These are phyloP conservation scores for Cytospora piceicola DNA, from an alignment of 2,329 filamentous ascomycete species.

Conservation along the genomic window DNA sequence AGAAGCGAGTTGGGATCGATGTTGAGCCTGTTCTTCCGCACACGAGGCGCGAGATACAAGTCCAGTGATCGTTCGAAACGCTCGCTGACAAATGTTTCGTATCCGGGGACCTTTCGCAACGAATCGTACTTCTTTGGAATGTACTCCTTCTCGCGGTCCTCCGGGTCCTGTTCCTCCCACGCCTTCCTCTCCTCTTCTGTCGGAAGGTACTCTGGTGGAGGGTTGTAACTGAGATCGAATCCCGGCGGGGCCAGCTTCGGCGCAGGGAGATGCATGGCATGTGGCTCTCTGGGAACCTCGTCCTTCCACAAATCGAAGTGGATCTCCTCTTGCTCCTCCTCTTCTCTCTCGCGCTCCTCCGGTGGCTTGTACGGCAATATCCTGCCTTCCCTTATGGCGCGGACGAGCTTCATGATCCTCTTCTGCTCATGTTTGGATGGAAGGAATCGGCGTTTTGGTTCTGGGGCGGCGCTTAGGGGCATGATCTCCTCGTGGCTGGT, in stretches of 20 bases:
- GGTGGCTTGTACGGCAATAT: conserved; percentile 88
- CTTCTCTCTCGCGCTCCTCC: conserved; percentile 67
- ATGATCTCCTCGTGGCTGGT: conserved; percentile 88
- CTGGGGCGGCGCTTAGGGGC: conserved; percentile 91
- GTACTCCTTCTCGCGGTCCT: conserved; percentile 89
- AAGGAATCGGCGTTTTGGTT: conserved; percentile 93
- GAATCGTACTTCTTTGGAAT: conserved; percentile 81
- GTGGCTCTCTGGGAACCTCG: conserved; percentile 78
- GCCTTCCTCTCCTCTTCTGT: conserved; percentile 79
- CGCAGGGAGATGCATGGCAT: conserved; percentile 92
- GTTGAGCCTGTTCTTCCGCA: conserved; percentile 91
- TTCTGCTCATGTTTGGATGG: conserved; percentile 98
- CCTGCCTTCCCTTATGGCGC: conserved; percentile 89
- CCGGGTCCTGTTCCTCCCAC: conserved; percentile 86
- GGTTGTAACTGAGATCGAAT: conserved; percentile 96
- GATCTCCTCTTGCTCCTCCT: conserved; percentile 70
- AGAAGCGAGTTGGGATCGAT: conserved; percentile 93
- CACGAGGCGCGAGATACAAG: conserved; percentile 89
- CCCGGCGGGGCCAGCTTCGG: conserved; percentile 92
- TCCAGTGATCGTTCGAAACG: conserved; percentile 95
- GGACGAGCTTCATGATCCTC: conserved; percentile 94
- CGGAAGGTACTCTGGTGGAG: conserved; percentile 90
- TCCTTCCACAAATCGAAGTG: conserved; percentile 96
- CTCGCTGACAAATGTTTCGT: conserved; percentile 89
- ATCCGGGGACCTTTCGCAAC: conserved; percentile 88